These are phyloP conservation scores for Fraxinus baroniana DNA, from an alignment of 305 asterid genomes.

Conservation along the genomic window DNA sequence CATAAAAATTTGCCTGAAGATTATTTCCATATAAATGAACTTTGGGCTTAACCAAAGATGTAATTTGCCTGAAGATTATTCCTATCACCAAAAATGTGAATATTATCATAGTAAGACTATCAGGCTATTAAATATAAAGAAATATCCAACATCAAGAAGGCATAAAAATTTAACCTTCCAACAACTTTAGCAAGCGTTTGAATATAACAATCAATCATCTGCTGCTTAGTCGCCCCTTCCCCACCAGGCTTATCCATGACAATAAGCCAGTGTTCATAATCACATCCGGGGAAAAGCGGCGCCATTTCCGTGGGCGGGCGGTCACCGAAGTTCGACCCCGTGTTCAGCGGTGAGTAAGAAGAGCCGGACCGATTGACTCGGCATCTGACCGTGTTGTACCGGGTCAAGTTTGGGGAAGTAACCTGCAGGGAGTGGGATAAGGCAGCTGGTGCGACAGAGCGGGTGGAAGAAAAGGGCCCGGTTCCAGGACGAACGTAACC, in stretches of 20 bases:
- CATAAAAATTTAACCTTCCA: conserved; percentile 54
- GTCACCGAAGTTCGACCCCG: conserved; percentile 72
- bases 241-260: conserved; percentile 98
- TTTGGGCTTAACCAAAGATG: background rate
- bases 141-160: background rate
- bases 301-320: conserved; percentile 95
- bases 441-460: conserved; percentile 28
- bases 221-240: conserved; percentile 84
- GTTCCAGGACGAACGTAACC: background rate
- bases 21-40: background rate
- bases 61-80: background rate
- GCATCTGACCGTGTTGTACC: conserved; percentile 53
- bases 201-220: conserved; percentile 85
- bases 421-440: conserved; percentile 30
- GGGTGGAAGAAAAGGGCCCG: conserved; percentile 25
- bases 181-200: conserved; percentile 76
- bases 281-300: conserved; percentile 94
- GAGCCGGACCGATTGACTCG: conserved; percentile 70
- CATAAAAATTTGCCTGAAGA: background rate
- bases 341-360: conserved; percentile 71
- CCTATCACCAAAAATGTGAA: background rate
- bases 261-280: conserved; percentile 91
- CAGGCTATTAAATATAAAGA: background rate
- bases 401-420: conserved; percentile 25
- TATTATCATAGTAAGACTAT: background rate